These are phyloP conservation scores for Fragilariopsis cylindrus DNA, from an alignment of 108 stramenopile genomes.

Conservation along the genomic window DNA sequence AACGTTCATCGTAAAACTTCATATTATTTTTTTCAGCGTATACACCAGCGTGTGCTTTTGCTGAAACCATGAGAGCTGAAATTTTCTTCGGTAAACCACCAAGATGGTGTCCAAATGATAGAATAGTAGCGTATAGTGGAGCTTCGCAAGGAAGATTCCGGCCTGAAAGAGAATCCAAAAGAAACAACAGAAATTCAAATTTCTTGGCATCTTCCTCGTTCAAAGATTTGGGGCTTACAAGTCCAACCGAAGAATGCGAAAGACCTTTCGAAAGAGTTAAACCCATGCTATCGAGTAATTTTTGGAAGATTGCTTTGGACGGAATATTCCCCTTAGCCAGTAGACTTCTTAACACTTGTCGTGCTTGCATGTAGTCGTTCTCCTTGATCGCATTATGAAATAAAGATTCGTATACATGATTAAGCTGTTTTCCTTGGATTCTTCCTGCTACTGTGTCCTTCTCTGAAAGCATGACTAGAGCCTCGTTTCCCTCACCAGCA, in stretches of 20 bases:
- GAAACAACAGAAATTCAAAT: constrained; percentile 70
- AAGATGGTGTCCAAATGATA: constrained; percentile 48
- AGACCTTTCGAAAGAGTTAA: constrained; percentile 28
- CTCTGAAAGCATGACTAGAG: constrained; percentile 38
- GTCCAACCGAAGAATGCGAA: constrained; percentile 8
- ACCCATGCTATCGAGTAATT: constrained; percentile 50
- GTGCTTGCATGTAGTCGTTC: constrained; percentile 50
- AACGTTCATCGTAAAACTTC: constrained; percentile 20
- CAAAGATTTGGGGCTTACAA: constrained; percentile 1
- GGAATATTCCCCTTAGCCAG: constrained; percentile 68
- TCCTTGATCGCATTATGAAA: constrained; percentile 42
- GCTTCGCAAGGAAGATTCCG: constrained; percentile 70
- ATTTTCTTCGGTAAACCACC: constrained; percentile 62
- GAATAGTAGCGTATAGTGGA: constrained; percentile 57
- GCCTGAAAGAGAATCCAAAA: constrained; percentile 60
- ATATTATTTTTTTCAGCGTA: constrained; percentile 1
- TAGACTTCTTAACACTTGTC: constrained; percentile 45
- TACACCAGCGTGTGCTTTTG: constrained; percentile 21
- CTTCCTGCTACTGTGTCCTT: constrained; percentile 14
- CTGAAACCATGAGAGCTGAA: constrained; percentile 46
- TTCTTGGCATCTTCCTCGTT: constrained; percentile 35
- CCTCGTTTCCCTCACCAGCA: constrained; percentile 44
- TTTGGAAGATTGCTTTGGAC: constrained; percentile 57
- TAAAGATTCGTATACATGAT: constrained; percentile 58
- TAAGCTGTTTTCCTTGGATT: constrained; percentile 68